phyloP scores from a whole-genome alignment of 2,329 filamentous ascomycete genomes.

The Acephala macrosclerotiorum region DNA sequence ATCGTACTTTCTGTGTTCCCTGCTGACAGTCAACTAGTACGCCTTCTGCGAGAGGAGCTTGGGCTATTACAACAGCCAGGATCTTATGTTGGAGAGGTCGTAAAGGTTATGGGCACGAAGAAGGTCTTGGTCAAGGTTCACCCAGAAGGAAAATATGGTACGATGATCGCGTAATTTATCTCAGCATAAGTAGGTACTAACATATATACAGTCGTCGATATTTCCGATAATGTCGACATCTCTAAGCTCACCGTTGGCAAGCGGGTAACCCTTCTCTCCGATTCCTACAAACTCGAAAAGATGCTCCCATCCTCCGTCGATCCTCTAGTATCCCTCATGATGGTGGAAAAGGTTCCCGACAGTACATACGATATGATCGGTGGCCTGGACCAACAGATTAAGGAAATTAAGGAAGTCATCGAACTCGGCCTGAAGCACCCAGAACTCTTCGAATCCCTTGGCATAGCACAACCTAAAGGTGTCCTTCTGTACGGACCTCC shows the following conservation, averaged over 20 bases:
- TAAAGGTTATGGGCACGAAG: slow-evolving; percentile 99
- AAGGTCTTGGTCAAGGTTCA: slow-evolving; percentile 99
- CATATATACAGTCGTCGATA: slow-evolving; percentile 79
- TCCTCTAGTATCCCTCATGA: slow-evolving; percentile 98
- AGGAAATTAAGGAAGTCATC: slow-evolving; percentile 99
- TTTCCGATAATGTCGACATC: slow-evolving; percentile 93
- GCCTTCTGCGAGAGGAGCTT: slow-evolving; percentile 92
- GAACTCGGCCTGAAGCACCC: slow-evolving; percentile 98
- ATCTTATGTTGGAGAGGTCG: slow-evolving; percentile 98
- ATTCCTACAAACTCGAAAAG: slow-evolving; percentile 98
- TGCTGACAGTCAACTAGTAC: slow-evolving; percentile 60
- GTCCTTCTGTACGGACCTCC: slow-evolving; percentile 96
- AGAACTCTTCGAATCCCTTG: slow-evolving; percentile 98
- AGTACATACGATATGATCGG: slow-evolving; percentile 99
- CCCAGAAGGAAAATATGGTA: slow-evolving; percentile 99
- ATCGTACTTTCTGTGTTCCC: not conserved
- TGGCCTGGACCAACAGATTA: slow-evolving; percentile 98
- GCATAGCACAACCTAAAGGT: slow-evolving; percentile 97
- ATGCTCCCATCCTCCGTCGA: slow-evolving; percentile 98
- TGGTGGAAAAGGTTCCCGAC: slow-evolving; percentile 99
- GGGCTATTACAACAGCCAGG: slow-evolving; percentile 96
- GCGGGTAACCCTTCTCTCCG: slow-evolving; percentile 93
- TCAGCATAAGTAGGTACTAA: slow-evolving; percentile 27
- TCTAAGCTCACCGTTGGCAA: slow-evolving; percentile 96
- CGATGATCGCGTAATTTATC: slow-evolving; percentile 39